Evolutionary conservation across 2,329 filamentous ascomycete species (phyloP).

Genomic region (Colletotrichum tropicicola): DNA sequence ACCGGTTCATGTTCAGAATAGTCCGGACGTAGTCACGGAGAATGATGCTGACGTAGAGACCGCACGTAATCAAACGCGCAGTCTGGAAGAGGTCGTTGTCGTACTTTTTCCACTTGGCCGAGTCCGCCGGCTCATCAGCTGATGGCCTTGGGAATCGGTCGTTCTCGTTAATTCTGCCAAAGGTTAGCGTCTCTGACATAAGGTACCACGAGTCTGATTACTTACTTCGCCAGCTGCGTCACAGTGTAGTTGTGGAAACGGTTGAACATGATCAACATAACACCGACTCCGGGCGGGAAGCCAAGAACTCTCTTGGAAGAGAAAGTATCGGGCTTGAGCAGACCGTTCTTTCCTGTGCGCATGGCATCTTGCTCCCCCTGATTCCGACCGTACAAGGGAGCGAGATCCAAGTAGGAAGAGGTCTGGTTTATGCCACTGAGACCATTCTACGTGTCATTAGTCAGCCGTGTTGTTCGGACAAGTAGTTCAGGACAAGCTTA

Average conservation of each 20-base stretch:
- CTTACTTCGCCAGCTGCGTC: constrained; percentile 31
- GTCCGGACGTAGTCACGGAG: constrained; percentile 50
- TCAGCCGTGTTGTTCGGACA: no score
- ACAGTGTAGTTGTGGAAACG: constrained; percentile 37
- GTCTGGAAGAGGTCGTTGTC: constrained; percentile 52
- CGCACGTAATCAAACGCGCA: constrained; percentile 57
- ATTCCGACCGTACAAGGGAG: constrained; percentile 62
- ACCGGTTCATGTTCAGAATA: constrained; percentile 59
- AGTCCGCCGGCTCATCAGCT: constrained; percentile 15
- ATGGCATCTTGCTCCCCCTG: constrained; percentile 58
- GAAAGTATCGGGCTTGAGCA: constrained; percentile 63
- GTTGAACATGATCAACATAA: constrained; percentile 63
- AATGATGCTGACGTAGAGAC: constrained; percentile 63
- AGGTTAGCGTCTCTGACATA: background rate
- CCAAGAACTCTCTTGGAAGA: constrained; percentile 58
- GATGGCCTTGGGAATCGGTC: constrained; percentile 41
- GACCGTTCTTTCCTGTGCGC: constrained; percentile 57
- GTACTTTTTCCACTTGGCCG: constrained; percentile 42
- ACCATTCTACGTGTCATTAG: constrained; percentile 38
- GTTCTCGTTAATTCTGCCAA: constrained; percentile 49
- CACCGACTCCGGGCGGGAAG: constrained; percentile 63
- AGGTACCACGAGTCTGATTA: background rate
- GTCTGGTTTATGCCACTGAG: constrained; percentile 40
- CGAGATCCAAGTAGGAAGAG: constrained; percentile 57
- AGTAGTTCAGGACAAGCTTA: background rate